Evolutionary conservation across 2,329 filamentous ascomycete species (phyloP), one percentile per base, ranked within the genome.

Genomic region (Cordyceps farinosa): DNA sequence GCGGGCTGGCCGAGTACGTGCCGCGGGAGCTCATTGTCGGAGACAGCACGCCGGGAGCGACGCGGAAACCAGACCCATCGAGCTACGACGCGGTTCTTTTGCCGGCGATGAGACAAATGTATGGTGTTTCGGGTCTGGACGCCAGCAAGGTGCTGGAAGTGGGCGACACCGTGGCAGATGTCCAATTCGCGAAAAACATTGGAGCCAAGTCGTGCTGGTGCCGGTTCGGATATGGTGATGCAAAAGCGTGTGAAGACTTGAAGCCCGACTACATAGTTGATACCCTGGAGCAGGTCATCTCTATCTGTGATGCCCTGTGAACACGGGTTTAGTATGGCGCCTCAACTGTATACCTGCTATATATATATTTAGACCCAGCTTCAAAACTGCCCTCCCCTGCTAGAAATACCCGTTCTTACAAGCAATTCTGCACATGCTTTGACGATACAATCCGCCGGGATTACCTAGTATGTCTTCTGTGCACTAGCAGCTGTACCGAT

Each of bases 161-260:
- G 4, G 67, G 67, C 40, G 65, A 67, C 42, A 66, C 66, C 22
- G 61, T 61, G 13, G 59, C 65, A 2, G 64, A 67, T 42, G 63
- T 67, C 6, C 44, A 61, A 61, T 67, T 66, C 62, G 54, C 65
- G 45, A 17, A 29, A 30, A 67, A 67, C 22, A 64, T 67, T 27
- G 65, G 65, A 1, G 63, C 65, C 3, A 62, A 47, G 36, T 62
- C 56, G 50, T 65, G 61, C 42, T 67, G 64, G 66, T 61, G 62
- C 5, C 48, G 64, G 7, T 61, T 61, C 29, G 58, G 38, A 6
- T 53, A 61, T 32, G 48, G 58, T 10, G 58, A 61, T 15, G 40
- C 29, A 4, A 34, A 30, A 13, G 45, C 38, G 34, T 61, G 58
- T 36, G 48, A 53, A 34, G 48, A 34, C 32, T 55, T 67, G 65